Evolutionary conservation across 2,329 filamentous ascomycete species (phyloP).

Genomic region (Pseudogymnoascus pannorum): DNA sequence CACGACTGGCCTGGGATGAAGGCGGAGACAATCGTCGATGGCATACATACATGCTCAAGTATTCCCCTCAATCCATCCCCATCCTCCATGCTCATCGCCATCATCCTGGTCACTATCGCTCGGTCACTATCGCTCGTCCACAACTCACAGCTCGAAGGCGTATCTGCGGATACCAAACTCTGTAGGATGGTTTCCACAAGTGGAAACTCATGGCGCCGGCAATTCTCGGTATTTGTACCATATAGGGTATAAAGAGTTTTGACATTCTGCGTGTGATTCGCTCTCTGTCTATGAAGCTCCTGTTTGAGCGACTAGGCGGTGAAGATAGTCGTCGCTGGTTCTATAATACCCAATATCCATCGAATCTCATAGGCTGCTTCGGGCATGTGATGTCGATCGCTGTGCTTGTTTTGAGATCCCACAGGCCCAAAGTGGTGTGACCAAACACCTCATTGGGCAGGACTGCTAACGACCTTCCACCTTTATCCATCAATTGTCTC

Average conservation of each 20-base stretch:
- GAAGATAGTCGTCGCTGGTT: neutral
- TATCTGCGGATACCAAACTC: neutral
- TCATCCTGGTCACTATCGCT: neutral
- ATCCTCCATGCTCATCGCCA: neutral
- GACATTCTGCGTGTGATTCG: neutral
- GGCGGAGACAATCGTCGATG: neutral
- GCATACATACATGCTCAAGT: neutral
- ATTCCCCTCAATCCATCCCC: neutral
- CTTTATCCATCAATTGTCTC: neutral
- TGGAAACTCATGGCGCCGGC: slow-evolving; percentile 4
- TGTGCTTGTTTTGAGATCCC: slow-evolving; percentile 1
- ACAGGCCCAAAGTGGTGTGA: neutral
- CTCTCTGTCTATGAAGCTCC: neutral
- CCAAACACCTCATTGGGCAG: neutral
- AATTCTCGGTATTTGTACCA: slow-evolving; percentile 4
- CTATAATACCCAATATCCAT: neutral
- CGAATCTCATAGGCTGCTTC: slow-evolving; percentile 1
- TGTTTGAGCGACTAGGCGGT: neutral
- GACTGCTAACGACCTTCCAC: neutral
- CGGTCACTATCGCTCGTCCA: too few relatives aligned
- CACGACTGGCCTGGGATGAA: neutral
- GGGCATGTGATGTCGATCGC: slow-evolving; percentile 7
- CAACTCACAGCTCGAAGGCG: neutral
- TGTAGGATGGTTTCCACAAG: neutral
- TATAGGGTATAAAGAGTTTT: neutral